These are phyloP conservation scores for Fusarium bactridioides DNA, from an alignment of 2,329 filamentous ascomycete genomes.

Conservation along the genomic window DNA sequence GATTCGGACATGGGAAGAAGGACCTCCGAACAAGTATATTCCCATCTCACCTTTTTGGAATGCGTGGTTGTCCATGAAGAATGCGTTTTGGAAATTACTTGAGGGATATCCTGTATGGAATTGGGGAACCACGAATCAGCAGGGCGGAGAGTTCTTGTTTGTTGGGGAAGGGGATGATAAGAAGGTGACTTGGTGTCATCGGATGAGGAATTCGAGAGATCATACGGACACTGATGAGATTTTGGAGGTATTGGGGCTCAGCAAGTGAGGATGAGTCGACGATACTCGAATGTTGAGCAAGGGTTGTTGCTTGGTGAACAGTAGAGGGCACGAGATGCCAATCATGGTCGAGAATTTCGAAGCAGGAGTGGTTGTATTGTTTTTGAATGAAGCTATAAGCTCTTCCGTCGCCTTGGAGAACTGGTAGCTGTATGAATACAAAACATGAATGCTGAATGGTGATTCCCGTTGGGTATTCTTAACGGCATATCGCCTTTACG, in stretches of 20 bases:
- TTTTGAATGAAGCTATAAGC: fast-evolving
- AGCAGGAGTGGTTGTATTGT: fast-evolving
- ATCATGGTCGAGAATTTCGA: fast-evolving
- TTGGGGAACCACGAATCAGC: constrained; percentile 2
- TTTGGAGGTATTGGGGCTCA: constrained; percentile 2
- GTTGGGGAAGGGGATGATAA: not conserved
- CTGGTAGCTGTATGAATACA: not conserved
- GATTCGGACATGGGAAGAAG: constrained; percentile 8
- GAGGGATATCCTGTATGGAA: not conserved
- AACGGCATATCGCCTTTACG: fast-evolving
- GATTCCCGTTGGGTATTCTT: not conserved
- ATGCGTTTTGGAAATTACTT: not conserved
- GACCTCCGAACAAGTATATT: constrained; percentile 1
- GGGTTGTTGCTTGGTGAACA: no score
- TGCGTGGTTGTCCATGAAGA: not conserved
- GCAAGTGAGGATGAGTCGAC: not conserved
- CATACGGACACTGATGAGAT: constrained; percentile 24
- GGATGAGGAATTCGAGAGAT: constrained; percentile 11
- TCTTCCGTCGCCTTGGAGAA: no score
- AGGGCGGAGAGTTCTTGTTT: constrained; percentile 28
- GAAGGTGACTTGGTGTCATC: constrained; percentile 20
- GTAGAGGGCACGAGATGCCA: no score
- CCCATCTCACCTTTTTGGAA: not conserved
- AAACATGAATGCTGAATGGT: not conserved
- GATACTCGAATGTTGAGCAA: not conserved